Evolutionary conservation across 75 land plant species (phyloP).

Genomic region (Adiantum capillusveneris): DNA sequence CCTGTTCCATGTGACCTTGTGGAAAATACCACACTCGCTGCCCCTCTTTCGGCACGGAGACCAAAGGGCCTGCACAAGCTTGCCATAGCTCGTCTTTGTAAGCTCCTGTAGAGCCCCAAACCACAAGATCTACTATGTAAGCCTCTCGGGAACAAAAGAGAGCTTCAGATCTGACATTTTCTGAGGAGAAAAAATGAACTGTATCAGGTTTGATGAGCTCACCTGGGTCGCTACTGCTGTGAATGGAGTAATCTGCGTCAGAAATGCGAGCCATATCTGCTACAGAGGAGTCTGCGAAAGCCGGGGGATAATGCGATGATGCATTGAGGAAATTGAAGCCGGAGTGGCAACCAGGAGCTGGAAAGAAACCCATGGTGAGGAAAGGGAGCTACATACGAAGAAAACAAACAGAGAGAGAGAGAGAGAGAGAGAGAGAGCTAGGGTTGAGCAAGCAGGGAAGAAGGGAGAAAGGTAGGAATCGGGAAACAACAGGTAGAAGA

Average conservation of each 20-base stretch:
- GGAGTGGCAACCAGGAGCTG: neutral
- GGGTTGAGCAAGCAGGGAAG: neutral
- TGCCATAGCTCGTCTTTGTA: constrained; percentile 57
- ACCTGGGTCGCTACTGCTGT: neutral
- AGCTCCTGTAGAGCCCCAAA: neutral
- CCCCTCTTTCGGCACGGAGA: constrained; percentile 50
- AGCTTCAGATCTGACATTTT: neutral
- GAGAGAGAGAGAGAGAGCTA: neutral
- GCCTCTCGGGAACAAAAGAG: neutral
- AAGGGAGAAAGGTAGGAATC: neutral
- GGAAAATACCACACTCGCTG: constrained; percentile 78
- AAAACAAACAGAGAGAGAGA: neutral
- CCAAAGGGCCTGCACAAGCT: constrained; percentile 88
- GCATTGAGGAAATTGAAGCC: neutral
- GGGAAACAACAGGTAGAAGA: neutral
- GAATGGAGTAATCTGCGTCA: neutral
- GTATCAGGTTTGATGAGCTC: no score
- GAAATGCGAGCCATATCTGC: neutral
- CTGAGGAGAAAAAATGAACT: no score
- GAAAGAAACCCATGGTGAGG: neutral
- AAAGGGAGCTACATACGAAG: neutral
- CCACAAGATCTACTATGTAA: neutral
- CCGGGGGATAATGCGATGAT: neutral
- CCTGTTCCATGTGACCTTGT: constrained; percentile 93
- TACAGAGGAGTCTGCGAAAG: neutral